These are phyloP conservation scores for Gracilaria caudata DNA, from an alignment of 23 red algal species.

Conservation along the genomic window DNA sequence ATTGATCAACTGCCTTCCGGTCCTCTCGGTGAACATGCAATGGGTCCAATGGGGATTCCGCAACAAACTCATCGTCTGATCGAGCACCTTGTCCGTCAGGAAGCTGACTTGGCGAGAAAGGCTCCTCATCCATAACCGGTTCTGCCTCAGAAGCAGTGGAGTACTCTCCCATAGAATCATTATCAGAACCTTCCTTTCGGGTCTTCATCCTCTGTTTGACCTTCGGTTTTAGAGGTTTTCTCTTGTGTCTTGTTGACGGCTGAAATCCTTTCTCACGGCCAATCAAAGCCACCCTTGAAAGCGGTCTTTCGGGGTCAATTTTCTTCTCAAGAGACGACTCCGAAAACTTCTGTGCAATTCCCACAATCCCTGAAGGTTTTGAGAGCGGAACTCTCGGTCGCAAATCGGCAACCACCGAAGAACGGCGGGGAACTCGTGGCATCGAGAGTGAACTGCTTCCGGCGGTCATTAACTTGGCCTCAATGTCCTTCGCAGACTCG, in stretches of 20 bases:
- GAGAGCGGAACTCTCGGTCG: conserved; percentile 10
- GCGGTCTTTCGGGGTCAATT: neutral
- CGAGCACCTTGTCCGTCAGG: conserved; percentile 38
- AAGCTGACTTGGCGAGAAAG: conserved; percentile 37
- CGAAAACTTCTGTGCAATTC: neutral
- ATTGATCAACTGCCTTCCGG: neutral
- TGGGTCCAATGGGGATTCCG: conserved; percentile 28
- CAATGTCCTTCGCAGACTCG: neutral
- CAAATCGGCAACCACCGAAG: neutral
- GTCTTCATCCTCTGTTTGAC: conserved; percentile 23
- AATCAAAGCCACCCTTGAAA: conserved; percentile 1
- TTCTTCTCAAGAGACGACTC: conserved; percentile 8
- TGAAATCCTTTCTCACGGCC: conserved; percentile 42
- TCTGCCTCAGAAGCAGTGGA: conserved; percentile 57
- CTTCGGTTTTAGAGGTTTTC: conserved; percentile 42
- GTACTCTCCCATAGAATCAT: conserved; percentile 63
- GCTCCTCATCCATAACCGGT: conserved; percentile 48
- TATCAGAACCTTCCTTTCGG: conserved; percentile 24
- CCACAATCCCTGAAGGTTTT: neutral
- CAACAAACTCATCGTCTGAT: conserved; percentile 53
- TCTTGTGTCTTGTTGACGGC: conserved; percentile 23
- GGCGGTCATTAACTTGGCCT: neutral
- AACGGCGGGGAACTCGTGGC: conserved; percentile 6
- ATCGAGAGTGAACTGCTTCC: neutral
- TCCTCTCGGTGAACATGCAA: conserved; percentile 23